Conservation (phyloP, 2,329 filamentous ascomycete species). For the Cladophialophora psammophila region DNA sequence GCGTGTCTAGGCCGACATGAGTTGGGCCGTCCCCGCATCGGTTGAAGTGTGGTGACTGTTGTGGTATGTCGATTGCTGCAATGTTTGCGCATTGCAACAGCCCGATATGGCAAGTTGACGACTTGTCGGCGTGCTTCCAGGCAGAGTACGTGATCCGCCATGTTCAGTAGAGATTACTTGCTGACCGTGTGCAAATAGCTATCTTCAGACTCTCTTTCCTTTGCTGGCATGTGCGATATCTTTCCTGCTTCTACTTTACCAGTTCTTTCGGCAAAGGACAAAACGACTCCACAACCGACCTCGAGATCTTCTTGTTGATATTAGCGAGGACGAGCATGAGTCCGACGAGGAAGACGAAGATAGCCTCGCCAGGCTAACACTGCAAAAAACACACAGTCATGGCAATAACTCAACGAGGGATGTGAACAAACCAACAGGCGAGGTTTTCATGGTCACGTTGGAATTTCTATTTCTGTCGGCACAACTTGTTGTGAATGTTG, state of each 20-base stretch:
- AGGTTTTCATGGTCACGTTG: slow-evolving; percentile 72
- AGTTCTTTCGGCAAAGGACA: slow-evolving; percentile 13
- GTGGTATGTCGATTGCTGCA: slow-evolving; percentile 32
- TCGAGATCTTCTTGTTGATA: slow-evolving; percentile 49
- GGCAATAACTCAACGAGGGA: slow-evolving; percentile 65
- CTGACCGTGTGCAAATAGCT: slow-evolving; percentile 59
- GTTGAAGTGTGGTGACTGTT: slow-evolving; percentile 27
- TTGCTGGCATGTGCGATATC: slow-evolving; percentile 75
- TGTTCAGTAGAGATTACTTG: not conserved
- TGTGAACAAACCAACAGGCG: slow-evolving; percentile 76
- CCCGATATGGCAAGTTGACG: slow-evolving; percentile 67
- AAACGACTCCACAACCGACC: slow-evolving; percentile 14
- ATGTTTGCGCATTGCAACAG: slow-evolving; percentile 66
- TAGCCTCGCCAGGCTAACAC: slow-evolving; percentile 57
- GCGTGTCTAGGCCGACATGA: slow-evolving; percentile 23
- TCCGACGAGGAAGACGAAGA: slow-evolving; percentile 61
- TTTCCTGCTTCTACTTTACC: slow-evolving; percentile 54
- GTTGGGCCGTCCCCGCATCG: slow-evolving; percentile 18
- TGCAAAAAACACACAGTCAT: slow-evolving; percentile 62
- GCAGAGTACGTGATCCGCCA: slow-evolving; percentile 53
- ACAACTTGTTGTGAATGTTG: slow-evolving; percentile 70
- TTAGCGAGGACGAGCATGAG: slow-evolving; percentile 67
- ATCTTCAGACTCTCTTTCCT: slow-evolving; percentile 81
- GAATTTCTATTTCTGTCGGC: slow-evolving; percentile 79
- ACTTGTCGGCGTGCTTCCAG: slow-evolving; percentile 69